Evolutionary conservation across 768 basidiomycete genomes (phyloP), one percentile per base, ranked within the genome.

Genomic region (Boletus edulis): DNA sequence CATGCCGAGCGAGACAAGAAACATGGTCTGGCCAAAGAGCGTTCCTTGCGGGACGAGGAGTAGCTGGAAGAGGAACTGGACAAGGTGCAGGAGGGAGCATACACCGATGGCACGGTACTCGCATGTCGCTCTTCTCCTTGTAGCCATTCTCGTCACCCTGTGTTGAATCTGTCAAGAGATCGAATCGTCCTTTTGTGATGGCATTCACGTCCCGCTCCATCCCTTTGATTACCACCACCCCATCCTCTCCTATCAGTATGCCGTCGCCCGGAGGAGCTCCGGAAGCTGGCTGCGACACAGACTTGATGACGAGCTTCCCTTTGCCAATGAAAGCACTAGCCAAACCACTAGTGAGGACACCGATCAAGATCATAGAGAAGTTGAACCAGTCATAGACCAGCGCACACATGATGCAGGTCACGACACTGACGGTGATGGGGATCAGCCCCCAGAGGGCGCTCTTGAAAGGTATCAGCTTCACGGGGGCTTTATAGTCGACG

Each of bases 11-110:
- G 72, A 66, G 9, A 51, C 7, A 20, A 71, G 50, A 47, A 74
- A 74, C 69, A 74, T 62, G 45, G 66, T 53, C 45, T 74, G 73
- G 5, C 74, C 73, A 14, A 75, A 75, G 4, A 73, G 63, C 3
- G 57, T 38, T 10, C 64, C 66, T 56, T 70, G 70, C 0, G 73
- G 73, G 34, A 72, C 60, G 37, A 74, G 60, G 27, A 73, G 60
- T 15, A 73, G 67, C 35, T 74, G 74, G 20, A 64, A 17, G 44
- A 74, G 52, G 57, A 73, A 72, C 29, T 73, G 73, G 46, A 62
- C 29, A 11, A 65, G 35, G 34, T 72, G 65, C 0, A 71, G 42
- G 34, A 74, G 50, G 9, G 71, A 64, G 31, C 52, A 68, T 32
- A 64, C 0, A 2, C 73, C 67, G 41, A 73, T 67, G 5, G 8